A percentile compares a stretch with the other conserved stretches of the same genome.
Conservation (phyloP, 192 early-diverging fungal genomes). For the Backusella tarrabulga region DNA sequence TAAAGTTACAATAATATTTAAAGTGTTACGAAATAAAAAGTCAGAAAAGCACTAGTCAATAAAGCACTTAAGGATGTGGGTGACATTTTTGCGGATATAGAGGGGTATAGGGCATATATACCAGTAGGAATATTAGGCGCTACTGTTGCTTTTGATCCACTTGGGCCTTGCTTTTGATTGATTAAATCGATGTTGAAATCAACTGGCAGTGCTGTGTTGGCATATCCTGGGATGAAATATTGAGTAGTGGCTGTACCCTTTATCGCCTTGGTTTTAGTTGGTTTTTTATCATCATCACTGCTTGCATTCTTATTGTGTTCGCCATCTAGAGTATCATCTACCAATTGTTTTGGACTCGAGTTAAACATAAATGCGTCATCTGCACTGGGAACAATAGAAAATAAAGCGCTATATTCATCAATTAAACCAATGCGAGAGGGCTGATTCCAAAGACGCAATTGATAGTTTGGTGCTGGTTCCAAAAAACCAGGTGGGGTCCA, state of each 20-base stretch:
- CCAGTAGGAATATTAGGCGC: constrained; percentile 1
- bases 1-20: background rate
- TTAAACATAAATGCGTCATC: background rate
- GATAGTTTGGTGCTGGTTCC: background rate
- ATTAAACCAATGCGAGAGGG: constrained; percentile 2
- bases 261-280: background rate
- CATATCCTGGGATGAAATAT: background rate
- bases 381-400: constrained; percentile 2
- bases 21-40: background rate
- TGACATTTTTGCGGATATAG: background rate
- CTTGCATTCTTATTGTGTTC: background rate
- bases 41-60: background rate
- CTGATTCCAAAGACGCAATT: background rate
- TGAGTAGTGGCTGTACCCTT: background rate
- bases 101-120: constrained; percentile 5
- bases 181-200: background rate
- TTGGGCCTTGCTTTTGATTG: background rate
- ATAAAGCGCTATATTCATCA: background rate
- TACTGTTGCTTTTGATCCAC: background rate
- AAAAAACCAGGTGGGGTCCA: constrained; percentile 1
- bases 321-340: background rate
- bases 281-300: background rate
- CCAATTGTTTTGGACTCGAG: background rate
- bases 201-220: background rate
- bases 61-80: background rate